These are phyloP conservation scores for Sporormia fimetaria DNA, from an alignment of 495 filamentous ascomycete species.

Conservation along the genomic window DNA sequence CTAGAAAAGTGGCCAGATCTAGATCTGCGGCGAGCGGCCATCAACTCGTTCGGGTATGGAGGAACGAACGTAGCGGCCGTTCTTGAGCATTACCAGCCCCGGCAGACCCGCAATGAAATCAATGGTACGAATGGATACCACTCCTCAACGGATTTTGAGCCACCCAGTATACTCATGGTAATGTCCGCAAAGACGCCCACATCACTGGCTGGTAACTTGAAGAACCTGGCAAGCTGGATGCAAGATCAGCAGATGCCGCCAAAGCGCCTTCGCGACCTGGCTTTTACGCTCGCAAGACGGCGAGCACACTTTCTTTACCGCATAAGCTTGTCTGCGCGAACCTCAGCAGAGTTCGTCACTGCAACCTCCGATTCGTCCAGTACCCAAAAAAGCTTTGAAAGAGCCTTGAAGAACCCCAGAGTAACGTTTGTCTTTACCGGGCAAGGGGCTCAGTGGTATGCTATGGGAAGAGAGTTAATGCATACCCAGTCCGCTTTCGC, in stretches of 20 bases:
- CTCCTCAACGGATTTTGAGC: background rate
- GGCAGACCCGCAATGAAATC: conserved; percentile 1
- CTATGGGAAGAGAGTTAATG: conserved; percentile 29
- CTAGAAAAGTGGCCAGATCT: conserved; percentile 40
- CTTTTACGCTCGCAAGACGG: background rate
- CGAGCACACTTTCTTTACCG: background rate
- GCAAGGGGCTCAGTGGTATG: conserved; percentile 33
- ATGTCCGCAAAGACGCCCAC: background rate
- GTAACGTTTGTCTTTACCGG: conserved; percentile 33
- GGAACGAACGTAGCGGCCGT: conserved; percentile 4
- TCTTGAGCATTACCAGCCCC: conserved; percentile 3
- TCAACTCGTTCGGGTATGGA: conserved; percentile 20
- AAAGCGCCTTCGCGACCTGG: background rate
- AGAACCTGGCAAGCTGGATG: background rate
- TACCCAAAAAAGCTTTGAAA: too few relatives aligned
- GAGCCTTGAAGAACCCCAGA: background rate
- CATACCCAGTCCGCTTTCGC: too few relatives aligned
- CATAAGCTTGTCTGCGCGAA: background rate
- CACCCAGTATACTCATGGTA: background rate
- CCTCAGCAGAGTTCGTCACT: background rate
- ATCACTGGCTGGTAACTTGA: background rate
- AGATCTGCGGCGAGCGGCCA: conserved; percentile 25
- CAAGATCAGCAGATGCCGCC: background rate
- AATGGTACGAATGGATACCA: background rate
- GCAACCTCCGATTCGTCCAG: background rate